Conservation (phyloP, 2,329 filamentous ascomycete genomes). For the Xylaria sp. region DNA sequence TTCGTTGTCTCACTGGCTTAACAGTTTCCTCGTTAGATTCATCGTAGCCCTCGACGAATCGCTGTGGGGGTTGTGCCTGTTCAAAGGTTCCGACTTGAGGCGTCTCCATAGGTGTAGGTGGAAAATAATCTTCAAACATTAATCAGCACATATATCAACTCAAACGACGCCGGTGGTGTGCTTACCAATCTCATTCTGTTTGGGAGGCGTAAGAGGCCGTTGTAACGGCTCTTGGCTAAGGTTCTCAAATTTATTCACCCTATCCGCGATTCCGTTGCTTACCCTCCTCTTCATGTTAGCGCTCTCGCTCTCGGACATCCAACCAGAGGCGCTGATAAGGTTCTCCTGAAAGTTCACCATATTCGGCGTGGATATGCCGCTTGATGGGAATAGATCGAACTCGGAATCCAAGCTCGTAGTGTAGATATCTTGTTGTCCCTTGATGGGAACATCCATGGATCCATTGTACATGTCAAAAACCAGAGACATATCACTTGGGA, state of each 20-base stretch:
- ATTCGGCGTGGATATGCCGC: conserved; percentile 60
- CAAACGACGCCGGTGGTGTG: not conserved
- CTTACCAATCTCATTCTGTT: conserved; percentile 70
- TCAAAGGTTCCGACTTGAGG: conserved; percentile 63
- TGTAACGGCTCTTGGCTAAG: conserved; percentile 58
- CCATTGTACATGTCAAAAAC: conserved; percentile 61
- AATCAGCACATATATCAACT: conserved; percentile 38
- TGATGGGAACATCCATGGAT: conserved; percentile 58
- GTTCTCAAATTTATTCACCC: conserved; percentile 69
- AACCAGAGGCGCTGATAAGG: conserved; percentile 56
- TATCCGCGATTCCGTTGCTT: conserved; percentile 70
- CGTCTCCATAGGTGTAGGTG: conserved; percentile 74
- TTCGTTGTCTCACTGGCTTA: conserved; percentile 62
- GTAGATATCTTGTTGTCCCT: conserved; percentile 60
- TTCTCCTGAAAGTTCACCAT: conserved; percentile 64
- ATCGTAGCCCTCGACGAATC: conserved; percentile 71
- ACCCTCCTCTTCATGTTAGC: conserved; percentile 61
- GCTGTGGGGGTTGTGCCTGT: conserved; percentile 55
- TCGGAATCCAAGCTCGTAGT: conserved; percentile 57
- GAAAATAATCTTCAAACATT: conserved; percentile 65
- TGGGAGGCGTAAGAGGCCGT: conserved; percentile 71
- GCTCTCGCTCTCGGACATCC: conserved; percentile 63
- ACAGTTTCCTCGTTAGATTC: conserved; percentile 75
- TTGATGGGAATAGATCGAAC: conserved; percentile 62
- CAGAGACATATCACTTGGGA: conserved; percentile 51